Base-by-base conservation (phyloP, 1,284 basidiomycete genomes). In the Apiotrichum sp. region DNA sequence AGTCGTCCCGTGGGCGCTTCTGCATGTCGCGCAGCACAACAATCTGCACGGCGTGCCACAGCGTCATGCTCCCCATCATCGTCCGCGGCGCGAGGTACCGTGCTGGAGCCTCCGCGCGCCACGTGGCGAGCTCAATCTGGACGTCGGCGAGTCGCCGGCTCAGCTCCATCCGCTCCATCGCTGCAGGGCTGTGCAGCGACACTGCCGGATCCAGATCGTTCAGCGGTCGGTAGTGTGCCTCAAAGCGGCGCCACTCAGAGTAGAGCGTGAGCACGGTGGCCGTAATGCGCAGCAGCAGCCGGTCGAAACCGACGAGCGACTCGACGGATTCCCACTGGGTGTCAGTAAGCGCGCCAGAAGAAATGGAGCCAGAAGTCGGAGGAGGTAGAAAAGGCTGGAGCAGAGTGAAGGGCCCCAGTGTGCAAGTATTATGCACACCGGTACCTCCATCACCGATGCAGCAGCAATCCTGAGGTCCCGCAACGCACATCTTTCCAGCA, bases 41-140 rank as follows among this genome's bases (percentile, higher is more conserved):
- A 41, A 73, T 65, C 41, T 65, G 62, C n/a, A 65, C 58, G 2
- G 59, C 63, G 52, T 72, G 64, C 70, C 68, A 71, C 6, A 66
- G 55, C 22, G 69, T 65, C 59, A 71, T 53, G 29, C 57, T 62
- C 3, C 71, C 71, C 33, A 65, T 63, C 49, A 57, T 50, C 0
- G 65, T 69, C 13, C 70, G 52, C 32, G 62, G 56, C 33, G 64
- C 55, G 48, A 58, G 57, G 45, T 61, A 57, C 0, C 61, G 49
- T 4, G 57, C 55, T 2, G 55, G 53, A 1, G 61, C 57, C 40
- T 62, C 61, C 2, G 57, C 58, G 9, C 61, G 61, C 61, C 61
- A 62, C 6, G 53, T 57, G 4, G 58, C 50, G 6, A 62, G 50
- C 42, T 61, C 59, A 9, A 61, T 53, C 45, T 61, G 59, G 6